Evolutionary conservation across 257 asterid genomes (phyloP), one percentile per base, ranked within the genome.

Genomic region (Salvia rosmarinus): DNA sequence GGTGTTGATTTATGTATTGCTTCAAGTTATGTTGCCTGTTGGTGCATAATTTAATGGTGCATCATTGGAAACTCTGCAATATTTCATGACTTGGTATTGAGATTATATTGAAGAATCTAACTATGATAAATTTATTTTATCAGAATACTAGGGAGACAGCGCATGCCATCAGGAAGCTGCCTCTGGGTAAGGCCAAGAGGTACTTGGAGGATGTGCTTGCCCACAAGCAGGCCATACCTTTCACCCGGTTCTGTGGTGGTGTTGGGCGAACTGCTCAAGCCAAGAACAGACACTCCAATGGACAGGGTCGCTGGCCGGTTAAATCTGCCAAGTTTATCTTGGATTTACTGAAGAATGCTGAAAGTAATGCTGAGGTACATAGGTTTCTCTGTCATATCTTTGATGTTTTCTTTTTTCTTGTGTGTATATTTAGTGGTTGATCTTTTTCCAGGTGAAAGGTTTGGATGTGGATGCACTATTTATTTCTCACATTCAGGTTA

Each of bases 71-170:
- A 1, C 9, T 3, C 6, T 20, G 7, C 2, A 9, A 14, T 10
- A 16, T 9, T 9, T 14, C 2, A 0, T 6, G 3, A 21, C 5
- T 5, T 16, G n/a, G 55, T 49, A 0, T 50, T 50, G 13, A 16
- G 17, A 55, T 5, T 55, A 55, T 23, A 4, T 8, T 56, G 3
- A 3, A 1, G 11, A 16, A 16, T 2, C 2, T 17, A 17, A 37
- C 2, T 16, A 1, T n/a, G 8, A 2, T 35, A 1, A 39, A 1
- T 16, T 37, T 9, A 1, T 21, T 14, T 19, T 76, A n/a, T 59
- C 83, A 91, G 97, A 91, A 91, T 77, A 91, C 97, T 1, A 85
- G 96, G n/a, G 96, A 91, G 47, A 89, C 98, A 3, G 98, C 95
- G 0, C 98, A 91, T 34, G 95, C 98, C 64, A 70, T 89, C 74